Evolutionary conservation across 768 basidiomycete genomes (phyloP), one percentile per base, ranked within the genome.

Genomic region (Leucosporidium creatinivorum): DNA sequence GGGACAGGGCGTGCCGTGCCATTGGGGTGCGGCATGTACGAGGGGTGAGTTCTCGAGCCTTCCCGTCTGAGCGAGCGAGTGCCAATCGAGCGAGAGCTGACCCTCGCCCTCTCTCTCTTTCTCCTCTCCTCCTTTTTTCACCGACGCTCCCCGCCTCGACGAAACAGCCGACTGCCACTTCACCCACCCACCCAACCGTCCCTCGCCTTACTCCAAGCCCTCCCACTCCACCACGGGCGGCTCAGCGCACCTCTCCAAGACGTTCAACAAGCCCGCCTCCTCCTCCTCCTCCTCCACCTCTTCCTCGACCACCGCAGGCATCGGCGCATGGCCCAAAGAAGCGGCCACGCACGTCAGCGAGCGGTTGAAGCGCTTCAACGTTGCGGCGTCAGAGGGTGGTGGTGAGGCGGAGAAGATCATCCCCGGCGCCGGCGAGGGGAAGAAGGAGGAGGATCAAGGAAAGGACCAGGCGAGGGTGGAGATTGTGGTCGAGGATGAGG

Each of bases 11-110:
- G 77, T 74, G 17, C 84, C 83, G 33, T 98, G 94, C 79, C 85
- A 88, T 62, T 97, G 90, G 73, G 93, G 91, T 26, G 81, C 88
- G 19, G 84, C 81, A 25, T 98, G 94, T 78, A 96, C 91, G 13
- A 85, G 91, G 63, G 69, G 79, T 79, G 56, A 67, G 78, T 76
- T 25, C 30, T 44, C 30, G 30, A 25, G 21, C 17, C n/a, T 8
- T 54, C 25, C 12, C 12, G 30, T 28, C 62, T 49, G 0, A 44
- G 19, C 33, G 33, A 36, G 33, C 33, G 33, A 36, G 5, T 18
- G 3, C 28, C 25, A n/a, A n/a, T n/a, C n/a, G n/a, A n/a, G n/a
- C n/a, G n/a, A n/a, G 15, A 7, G 39, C 39, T 44, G 39, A 44
- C 39, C 10, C 39, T 44, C 39, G 39, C 8, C 33, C 36, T 6